A percentile compares a stretch with the other conserved stretches of the same genome.
These are phyloP conservation scores for Coprinopsis marcescibilis DNA, from an alignment of 768 basidiomycete genomes.

Conservation along the genomic window DNA sequence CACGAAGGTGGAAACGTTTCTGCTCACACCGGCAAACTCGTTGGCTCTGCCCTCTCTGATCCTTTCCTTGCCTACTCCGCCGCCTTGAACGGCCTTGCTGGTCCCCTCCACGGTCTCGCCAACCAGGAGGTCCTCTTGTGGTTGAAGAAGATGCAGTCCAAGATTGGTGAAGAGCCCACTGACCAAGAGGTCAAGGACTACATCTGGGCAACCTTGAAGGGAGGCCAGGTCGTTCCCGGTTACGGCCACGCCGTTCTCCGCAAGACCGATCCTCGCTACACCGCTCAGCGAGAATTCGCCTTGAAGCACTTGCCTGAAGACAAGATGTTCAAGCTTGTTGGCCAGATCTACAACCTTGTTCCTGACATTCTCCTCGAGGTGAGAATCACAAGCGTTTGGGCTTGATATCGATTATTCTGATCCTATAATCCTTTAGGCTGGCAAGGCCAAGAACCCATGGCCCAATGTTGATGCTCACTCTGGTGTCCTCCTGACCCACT, in stretches of 20 bases:
- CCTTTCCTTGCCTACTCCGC: slow-evolving; percentile 95
- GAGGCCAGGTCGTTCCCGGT: slow-evolving; percentile 91
- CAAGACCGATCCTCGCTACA: slow-evolving; percentile 91
- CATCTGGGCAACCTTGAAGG: slow-evolving; percentile 91
- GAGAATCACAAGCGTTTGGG: too few species aligned
- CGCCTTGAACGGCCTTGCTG: slow-evolving; percentile 92
- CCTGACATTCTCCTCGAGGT: slow-evolving; percentile 86
- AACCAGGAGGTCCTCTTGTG: slow-evolving; percentile 97
- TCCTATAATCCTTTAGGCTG: too few species aligned
- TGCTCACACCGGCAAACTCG: slow-evolving; percentile 88
- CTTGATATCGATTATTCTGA: too few species aligned
- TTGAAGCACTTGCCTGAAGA: slow-evolving; percentile 80
- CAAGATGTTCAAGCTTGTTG: slow-evolving; percentile 92
- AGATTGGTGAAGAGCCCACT: slow-evolving; percentile 79
- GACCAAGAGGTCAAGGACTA: slow-evolving; percentile 91
- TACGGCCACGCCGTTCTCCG: slow-evolving; percentile 84
- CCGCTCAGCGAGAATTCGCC: slow-evolving; percentile 86
- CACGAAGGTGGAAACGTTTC: slow-evolving; percentile 99
- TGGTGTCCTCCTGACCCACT: slow-evolving; percentile 80
- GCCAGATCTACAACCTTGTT: slow-evolving; percentile 81
- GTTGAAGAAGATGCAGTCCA: slow-evolving; percentile 88
- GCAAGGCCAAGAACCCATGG: slow-evolving; percentile 92
- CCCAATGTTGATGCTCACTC: slow-evolving; percentile 99
- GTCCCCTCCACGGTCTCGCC: slow-evolving; percentile 93
- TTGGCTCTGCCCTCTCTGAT: slow-evolving; percentile 93